Conservation (phyloP, 2,329 filamentous ascomycete genomes). For the Claviceps cyperi region DNA sequence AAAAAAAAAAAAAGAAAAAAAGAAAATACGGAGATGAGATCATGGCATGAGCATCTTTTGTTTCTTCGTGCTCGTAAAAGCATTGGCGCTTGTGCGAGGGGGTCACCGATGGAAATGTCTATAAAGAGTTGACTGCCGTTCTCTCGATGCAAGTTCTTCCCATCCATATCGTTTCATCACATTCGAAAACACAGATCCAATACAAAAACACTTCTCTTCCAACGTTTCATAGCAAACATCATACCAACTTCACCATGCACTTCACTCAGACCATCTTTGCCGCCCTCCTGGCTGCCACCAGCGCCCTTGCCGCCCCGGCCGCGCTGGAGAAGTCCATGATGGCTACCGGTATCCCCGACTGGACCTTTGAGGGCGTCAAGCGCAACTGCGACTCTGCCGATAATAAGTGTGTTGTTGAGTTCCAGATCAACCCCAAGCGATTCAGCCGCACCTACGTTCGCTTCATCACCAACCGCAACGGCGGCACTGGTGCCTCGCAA, state of each 20-base stretch:
- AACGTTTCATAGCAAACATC: background rate
- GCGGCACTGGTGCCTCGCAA: conserved; percentile 14
- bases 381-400: conserved; percentile 26
- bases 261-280: conserved; percentile 25
- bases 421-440: conserved; percentile 22
- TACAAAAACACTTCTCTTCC: background rate
- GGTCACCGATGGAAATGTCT: background rate
- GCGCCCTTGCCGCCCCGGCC: conserved; percentile 22
- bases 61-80: background rate
- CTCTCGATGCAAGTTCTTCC: too few species aligned
- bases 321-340: conserved; percentile 23
- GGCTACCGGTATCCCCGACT: conserved; percentile 20
- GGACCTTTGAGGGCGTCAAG: conserved; percentile 26
- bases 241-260: conserved; percentile 22
- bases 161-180: background rate
- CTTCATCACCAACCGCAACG: conserved; percentile 21
- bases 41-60: background rate
- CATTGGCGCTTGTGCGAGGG: too few species aligned
- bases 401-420: conserved; percentile 29
- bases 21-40: background rate
- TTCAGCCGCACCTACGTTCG: conserved; percentile 18
- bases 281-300: conserved; percentile 20
- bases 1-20: background rate
- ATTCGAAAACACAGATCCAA: background rate
- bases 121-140: background rate